A percentile compares a stretch with the other conserved stretches of the same genome.
phyloP scores from a whole-genome alignment of 441 rosid species.

The Corymbia calophylla region DNA sequence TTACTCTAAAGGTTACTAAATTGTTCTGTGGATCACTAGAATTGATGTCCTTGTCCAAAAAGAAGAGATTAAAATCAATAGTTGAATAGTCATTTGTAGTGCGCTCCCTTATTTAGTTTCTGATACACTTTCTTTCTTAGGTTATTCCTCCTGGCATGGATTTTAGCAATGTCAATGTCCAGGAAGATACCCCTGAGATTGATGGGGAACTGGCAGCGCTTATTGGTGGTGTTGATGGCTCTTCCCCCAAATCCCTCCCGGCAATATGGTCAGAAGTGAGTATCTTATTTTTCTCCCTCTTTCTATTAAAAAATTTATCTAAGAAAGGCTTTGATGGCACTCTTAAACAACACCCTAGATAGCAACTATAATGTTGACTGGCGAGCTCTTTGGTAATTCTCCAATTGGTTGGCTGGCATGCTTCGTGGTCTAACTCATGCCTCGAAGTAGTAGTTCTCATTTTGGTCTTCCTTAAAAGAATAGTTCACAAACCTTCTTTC shows the following conservation, averaged over 20 bases:
- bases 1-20: not conserved
- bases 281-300: not conserved
- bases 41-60: not conserved
- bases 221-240: constrained; percentile 58
- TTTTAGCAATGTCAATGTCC: constrained; percentile 85
- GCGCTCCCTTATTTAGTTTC: not conserved
- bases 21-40: not conserved
- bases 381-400: not conserved
- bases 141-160: constrained; percentile 99
- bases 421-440: not conserved
- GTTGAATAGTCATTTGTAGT: not conserved
- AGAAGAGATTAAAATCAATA: not conserved
- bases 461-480: not conserved
- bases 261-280: constrained; percentile 92
- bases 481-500: not conserved
- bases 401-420: not conserved
- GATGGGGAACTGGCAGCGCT: constrained; percentile 70
- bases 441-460: not conserved
- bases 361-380: not conserved
- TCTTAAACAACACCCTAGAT: not conserved
- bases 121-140: constrained; percentile 22
- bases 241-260: constrained; percentile 86
- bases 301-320: not conserved
- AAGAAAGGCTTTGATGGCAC: not conserved
- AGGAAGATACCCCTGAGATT: constrained; percentile 75